Percentiles rank a stretch among this genome's conserved stretches.
phyloP scores from a whole-genome alignment of 805 yeast species.

The Lipomyces lipofer region DNA sequence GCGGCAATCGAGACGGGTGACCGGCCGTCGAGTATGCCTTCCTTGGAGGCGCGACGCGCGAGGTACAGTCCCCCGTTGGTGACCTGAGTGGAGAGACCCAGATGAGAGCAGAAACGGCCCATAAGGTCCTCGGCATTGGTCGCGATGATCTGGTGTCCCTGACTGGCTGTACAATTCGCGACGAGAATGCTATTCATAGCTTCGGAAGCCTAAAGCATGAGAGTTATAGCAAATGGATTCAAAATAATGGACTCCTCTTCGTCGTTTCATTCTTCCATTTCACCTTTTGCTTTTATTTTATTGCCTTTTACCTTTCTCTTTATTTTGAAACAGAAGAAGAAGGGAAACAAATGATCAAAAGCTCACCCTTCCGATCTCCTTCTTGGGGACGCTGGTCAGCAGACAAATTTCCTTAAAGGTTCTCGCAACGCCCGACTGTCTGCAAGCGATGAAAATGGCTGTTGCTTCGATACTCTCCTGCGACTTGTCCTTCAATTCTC shows the following conservation, averaged over 20 bases:
- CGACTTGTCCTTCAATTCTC: slow-evolving; percentile 81
- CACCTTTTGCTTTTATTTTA: too few species aligned
- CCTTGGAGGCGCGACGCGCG: slow-evolving; percentile 84
- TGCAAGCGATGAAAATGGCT: slow-evolving; percentile 88
- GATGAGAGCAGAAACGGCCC: slow-evolving; percentile 91
- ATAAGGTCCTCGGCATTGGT: slow-evolving; percentile 92
- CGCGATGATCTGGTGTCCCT: slow-evolving; percentile 66
- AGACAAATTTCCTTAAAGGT: slow-evolving; percentile 96
- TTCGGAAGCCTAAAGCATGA: slow-evolving; percentile 48
- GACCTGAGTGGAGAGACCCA: slow-evolving; percentile 81
- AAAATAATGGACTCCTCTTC: slow-evolving; percentile 3
- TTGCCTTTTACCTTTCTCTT: too few species aligned
- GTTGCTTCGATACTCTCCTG: slow-evolving; percentile 97
- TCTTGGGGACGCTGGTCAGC: slow-evolving; percentile 86
- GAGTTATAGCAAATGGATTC: background rate
- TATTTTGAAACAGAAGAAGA: background rate
- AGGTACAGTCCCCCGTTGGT: slow-evolving; percentile 92
- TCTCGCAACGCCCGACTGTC: slow-evolving; percentile 91
- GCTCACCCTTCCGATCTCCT: slow-evolving; percentile 76
- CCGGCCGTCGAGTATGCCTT: slow-evolving; percentile 92
- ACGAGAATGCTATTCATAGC: slow-evolving; percentile 68
- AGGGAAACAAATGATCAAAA: slow-evolving; percentile 42
- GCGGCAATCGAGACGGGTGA: slow-evolving; percentile 98
- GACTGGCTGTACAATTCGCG: slow-evolving; percentile 30
- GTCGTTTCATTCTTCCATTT: too few species aligned